phyloP scores from a whole-genome alignment of 2,329 filamentous ascomycete genomes.

The Beauveria australis region DNA sequence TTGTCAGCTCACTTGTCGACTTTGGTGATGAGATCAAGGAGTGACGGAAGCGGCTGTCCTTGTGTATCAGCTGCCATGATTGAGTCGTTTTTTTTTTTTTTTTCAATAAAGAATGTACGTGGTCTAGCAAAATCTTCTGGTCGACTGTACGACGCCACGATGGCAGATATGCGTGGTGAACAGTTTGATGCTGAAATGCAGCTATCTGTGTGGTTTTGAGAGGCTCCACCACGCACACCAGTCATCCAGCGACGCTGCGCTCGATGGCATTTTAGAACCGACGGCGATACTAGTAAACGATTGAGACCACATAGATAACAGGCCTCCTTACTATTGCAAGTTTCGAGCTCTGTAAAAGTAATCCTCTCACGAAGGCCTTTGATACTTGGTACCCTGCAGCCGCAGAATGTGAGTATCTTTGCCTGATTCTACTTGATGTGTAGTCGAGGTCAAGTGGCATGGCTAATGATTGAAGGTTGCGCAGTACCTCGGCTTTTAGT shows the following conservation, averaged over 20 bases:
- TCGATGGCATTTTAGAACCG: too few relatives aligned
- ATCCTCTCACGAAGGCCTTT: too few relatives aligned
- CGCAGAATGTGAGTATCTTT: too few relatives aligned
- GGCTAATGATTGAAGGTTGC: too few relatives aligned
- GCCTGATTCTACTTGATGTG: too few relatives aligned
- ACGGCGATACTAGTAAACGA: background rate
- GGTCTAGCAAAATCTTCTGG: too few relatives aligned
- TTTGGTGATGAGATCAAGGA: constrained; percentile 14
- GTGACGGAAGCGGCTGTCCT: background rate
- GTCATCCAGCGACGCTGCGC: background rate
- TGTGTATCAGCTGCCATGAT: background rate
- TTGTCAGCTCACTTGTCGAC: constrained; percentile 30
- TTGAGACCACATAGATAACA: background rate
- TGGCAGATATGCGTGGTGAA: background rate
- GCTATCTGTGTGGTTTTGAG: background rate
- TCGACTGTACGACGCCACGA: background rate
- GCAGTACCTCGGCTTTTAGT: too few relatives aligned
- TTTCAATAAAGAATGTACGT: too few relatives aligned
- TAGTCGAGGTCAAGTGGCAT: too few relatives aligned
- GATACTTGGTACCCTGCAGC: too few relatives aligned
- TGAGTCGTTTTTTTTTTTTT: too few relatives aligned
- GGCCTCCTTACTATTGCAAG: background rate
- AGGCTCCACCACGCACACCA: background rate
- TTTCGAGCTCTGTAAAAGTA: too few relatives aligned
- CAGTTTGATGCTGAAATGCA: background rate